phyloP scores from a whole-genome alignment of 192 early-diverging fungal genomes.

The Diversispora eburnea region DNA sequence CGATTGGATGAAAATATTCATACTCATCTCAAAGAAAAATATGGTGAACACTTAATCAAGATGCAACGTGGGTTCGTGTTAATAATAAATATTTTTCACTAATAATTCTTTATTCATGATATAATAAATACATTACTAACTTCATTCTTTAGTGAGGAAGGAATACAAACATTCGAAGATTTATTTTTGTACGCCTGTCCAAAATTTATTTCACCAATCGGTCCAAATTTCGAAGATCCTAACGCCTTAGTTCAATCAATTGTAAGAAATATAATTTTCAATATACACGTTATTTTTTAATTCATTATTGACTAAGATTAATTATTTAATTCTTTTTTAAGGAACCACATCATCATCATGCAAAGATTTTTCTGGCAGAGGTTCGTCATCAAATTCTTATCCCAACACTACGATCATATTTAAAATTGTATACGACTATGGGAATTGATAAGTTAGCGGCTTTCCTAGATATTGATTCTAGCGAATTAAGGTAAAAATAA shows the following conservation, averaged over 20 bases:
- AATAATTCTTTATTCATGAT: neutral
- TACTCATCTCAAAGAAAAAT: conserved; percentile 82
- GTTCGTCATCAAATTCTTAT: conserved; percentile 81
- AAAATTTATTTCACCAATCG: conserved; percentile 90
- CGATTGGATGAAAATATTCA: conserved; percentile 94
- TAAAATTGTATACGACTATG: conserved; percentile 95
- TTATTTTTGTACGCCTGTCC: conserved; percentile 89
- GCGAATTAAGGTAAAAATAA: conserved; percentile 53
- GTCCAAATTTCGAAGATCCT: conserved; percentile 77
- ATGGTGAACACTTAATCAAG: conserved; percentile 85
- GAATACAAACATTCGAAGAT: conserved; percentile 77
- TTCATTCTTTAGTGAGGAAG: conserved; percentile 63
- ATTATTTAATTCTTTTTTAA: conserved; percentile 16
- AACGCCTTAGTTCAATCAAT: conserved; percentile 33
- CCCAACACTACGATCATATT: conserved; percentile 86
- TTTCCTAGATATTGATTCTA: conserved; percentile 81
- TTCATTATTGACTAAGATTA: neutral
- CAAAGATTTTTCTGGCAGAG: conserved; percentile 82
- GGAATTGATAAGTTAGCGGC: conserved; percentile 81
- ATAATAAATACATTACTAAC: too few relatives aligned
- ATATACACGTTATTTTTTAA: neutral
- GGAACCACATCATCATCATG: conserved; percentile 77
- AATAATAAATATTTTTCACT: neutral
- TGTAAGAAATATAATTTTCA: conserved; percentile 4
- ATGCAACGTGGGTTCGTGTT: conserved; percentile 69